Base-by-base conservation (phyloP, 1,284 basidiomycete genomes). In the Earliella scabrosa region DNA sequence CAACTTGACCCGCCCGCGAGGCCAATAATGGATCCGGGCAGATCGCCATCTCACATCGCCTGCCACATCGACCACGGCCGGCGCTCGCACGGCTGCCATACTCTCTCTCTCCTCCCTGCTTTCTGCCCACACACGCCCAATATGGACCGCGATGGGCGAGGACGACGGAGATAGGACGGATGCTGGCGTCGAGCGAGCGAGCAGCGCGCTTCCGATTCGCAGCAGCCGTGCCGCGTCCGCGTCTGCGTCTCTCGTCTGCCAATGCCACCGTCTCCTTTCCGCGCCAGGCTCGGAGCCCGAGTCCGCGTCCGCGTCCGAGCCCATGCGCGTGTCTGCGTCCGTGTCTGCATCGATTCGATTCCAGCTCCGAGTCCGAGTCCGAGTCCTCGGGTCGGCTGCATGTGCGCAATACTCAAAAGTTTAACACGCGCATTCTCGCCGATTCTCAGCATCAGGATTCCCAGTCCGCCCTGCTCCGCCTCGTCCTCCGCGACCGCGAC, bases 91-190 rank as follows among this genome's bases (percentile, higher is more conserved):
- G 29, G 20, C 46, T 23, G 14, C 46, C 46, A 24, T 34, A 16
- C 31, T 34, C 31, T 46, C 31, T 32, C 31, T 32, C 13, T 35
- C 31, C 13, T 10, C 44, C 27, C 34, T 14, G 35, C 35, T 55
- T 55, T 39, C 51, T 44, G 36, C 49, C 48, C 53, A 24, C 27
- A 29, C 9, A 45, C 36, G 46, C 54, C 55, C 55, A 54, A 52
- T 52, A 55, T 53, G 47, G 50, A 14, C 34, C 50, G 24, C 20
- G 27, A 41, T 48, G 38, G 44, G 16, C n/a, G 45, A 35, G 40
- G 41, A 39, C 50, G 40, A 63, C 65, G 65, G 65, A 66, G 63
- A 64, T 66, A 64, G 63, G 56, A 46, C 56, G 52, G 48, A 49
- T 18, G 43, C 24, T 40, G 48, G 48, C 29, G 29, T n/a, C n/a